Percentiles rank a stretch among this genome's conserved stretches.
Conservation (phyloP, 2,329 filamentous ascomycete genomes). For the Penicillium italicum region DNA sequence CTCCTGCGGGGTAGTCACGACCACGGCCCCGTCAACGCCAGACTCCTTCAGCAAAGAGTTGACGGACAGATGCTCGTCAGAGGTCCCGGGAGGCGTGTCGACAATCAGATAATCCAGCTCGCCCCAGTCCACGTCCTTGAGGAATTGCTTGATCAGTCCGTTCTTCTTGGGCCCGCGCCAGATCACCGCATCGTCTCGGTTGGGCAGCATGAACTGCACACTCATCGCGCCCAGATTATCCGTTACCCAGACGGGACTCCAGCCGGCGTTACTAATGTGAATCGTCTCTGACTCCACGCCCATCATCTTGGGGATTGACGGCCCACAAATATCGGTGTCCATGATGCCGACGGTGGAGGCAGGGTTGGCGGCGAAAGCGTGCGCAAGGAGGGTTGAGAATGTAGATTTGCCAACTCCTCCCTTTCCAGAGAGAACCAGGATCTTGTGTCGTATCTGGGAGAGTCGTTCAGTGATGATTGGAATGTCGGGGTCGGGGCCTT, state of each 20-base stretch:
- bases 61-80: slow-evolving; percentile 90
- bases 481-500: slow-evolving; percentile 93
- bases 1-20: slow-evolving; percentile 94
- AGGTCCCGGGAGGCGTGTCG: slow-evolving; percentile 92
- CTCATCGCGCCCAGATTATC: slow-evolving; percentile 96
- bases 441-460: slow-evolving; percentile 79
- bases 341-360: slow-evolving; percentile 83
- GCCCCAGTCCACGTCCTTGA: slow-evolving; percentile 98
- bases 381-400: slow-evolving; percentile 80
- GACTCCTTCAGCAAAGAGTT: slow-evolving; percentile 88
- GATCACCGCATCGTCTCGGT: slow-evolving; percentile 89
- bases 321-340: slow-evolving; percentile 97
- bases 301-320: slow-evolving; percentile 98
- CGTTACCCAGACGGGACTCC: slow-evolving; percentile 92
- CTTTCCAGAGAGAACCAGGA: slow-evolving; percentile 89
- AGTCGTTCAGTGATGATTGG: slow-evolving; percentile 81
- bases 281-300: slow-evolving; percentile 92
- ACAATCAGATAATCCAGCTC: slow-evolving; percentile 89
- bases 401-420: slow-evolving; percentile 96
- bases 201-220: slow-evolving; percentile 96
- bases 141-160: slow-evolving; percentile 92
- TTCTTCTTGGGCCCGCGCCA: slow-evolving; percentile 99
- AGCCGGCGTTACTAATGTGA: slow-evolving; percentile 81
- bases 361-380: slow-evolving; percentile 80
- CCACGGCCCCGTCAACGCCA: slow-evolving; percentile 86